Evolutionary conservation across 2,329 filamentous ascomycete genomes (phyloP), one percentile per base, ranked within the genome.

Genomic region (Ophidiomyces ophidiicola): DNA sequence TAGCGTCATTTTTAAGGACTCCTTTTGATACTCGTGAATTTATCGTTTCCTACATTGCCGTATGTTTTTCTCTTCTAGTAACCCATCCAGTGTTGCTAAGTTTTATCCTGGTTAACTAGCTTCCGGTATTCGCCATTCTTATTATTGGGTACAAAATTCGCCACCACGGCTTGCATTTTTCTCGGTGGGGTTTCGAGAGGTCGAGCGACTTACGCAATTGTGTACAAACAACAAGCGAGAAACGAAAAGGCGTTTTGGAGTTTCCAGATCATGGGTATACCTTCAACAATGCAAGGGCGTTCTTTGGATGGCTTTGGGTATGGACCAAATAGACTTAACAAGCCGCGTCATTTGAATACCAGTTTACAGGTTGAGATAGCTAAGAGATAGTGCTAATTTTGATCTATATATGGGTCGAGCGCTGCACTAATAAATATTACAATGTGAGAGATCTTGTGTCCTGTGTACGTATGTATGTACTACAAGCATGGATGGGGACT

Each of bases 11-110:
- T 23, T 33, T 48, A 10, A 33, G 33, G 11, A 29, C 40, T n/a
- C 61, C 61, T 1, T 62, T 63, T 43, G 55, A 57, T 43, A 47
- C 47, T 8, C 50, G 56, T 18, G 53, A 51, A 25, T 64, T 64
- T 39, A 45, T 64, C 6, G 53, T 61, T 6, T 59, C 58, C 3
- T 64, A 65, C 39, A 57, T 63, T 35, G 57, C 57, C 17, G 60
- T 63, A 54, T 50, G 57, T 53, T 29, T 32, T 4, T 30, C 18
- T 7, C n/a, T 14, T 6, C n/a, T 24, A 18, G 24, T 29, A 26
- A 21, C 39, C 5, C 11, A 8, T 24, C 18, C 26, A 10, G 10
- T 21, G 18, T 5, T n/a, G 3, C 35, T 21, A 6, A 28, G 11
- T 6, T 14, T 14, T 34, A 35, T 40, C 20, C 12, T 26, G 7